These are phyloP conservation scores for Ramaria sp. DNA, from an alignment of 768 basidiomycete species.

Conservation along the genomic window DNA sequence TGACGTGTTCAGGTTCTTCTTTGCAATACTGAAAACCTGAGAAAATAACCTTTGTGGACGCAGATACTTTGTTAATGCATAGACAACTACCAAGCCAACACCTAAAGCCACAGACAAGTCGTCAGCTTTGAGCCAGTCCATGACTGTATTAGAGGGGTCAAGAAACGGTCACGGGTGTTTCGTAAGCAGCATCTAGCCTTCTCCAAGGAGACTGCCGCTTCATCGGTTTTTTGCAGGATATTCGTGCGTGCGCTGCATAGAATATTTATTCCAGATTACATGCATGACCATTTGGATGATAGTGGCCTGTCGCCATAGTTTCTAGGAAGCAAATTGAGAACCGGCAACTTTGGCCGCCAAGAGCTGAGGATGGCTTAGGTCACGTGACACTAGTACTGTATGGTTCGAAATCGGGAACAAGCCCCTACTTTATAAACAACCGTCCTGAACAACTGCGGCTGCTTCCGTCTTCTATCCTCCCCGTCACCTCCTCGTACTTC, in stretches of 20 bases:
- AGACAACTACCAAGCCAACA: slow-evolving; percentile 65
- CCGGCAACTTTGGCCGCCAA: too few species aligned
- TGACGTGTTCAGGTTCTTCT: not conserved
- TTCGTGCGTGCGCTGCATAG: too few species aligned
- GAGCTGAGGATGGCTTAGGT: not conserved
- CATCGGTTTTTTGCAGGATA: too few species aligned
- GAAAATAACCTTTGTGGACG: slow-evolving; percentile 48
- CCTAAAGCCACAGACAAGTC: slow-evolving; percentile 71
- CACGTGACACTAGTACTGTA: slow-evolving; percentile 14
- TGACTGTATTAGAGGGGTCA: slow-evolving; percentile 10
- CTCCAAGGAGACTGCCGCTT: too few species aligned
- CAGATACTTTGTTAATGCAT: slow-evolving; percentile 68
- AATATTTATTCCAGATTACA: too few species aligned
- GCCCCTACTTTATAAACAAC: slow-evolving; percentile 1
- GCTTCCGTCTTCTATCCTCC: not conserved
- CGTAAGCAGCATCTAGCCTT: not conserved
- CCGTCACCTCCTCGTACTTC: not conserved
- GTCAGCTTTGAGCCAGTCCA: slow-evolving; percentile 59
- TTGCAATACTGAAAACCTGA: not conserved
- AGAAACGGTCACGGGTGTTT: not conserved
- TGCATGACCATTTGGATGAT: too few species aligned
- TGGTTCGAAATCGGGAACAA: slow-evolving; percentile 1
- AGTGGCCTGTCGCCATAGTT: too few species aligned
- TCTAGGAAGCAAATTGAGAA: too few species aligned
- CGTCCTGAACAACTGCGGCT: not conserved